Conservation (phyloP, 352 stramenopile species). For the Pythium apleroticum region DNA sequence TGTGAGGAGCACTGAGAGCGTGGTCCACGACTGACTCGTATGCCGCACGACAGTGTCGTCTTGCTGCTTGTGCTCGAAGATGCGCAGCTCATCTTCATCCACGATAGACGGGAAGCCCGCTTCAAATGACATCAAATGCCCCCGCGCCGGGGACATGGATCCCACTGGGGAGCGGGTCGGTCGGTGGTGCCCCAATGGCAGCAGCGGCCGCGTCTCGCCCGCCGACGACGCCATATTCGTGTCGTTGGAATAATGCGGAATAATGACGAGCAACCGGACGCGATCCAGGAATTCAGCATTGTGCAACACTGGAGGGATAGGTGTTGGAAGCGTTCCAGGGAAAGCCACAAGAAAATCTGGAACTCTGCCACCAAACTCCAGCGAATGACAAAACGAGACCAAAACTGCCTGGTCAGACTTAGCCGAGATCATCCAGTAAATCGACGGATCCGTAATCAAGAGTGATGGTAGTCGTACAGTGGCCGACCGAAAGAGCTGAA, state of each 20-base stretch:
- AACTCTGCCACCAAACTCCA: background rate
- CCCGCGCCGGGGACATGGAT: slow-evolving; percentile 13
- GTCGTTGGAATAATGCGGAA: background rate
- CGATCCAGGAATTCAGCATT: background rate
- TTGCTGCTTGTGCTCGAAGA: slow-evolving; percentile 3
- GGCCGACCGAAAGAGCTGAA: background rate
- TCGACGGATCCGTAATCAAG: background rate
- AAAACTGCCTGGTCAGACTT: background rate
- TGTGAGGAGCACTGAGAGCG: slow-evolving; percentile 27
- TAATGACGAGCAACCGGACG: background rate
- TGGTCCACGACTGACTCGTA: slow-evolving; percentile 14
- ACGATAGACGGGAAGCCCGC: slow-evolving; percentile 28
- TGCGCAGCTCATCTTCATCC: slow-evolving; percentile 22
- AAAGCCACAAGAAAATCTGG: background rate
- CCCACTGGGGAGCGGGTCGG: slow-evolving; percentile 1
- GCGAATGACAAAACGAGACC: background rate
- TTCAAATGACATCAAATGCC: slow-evolving; percentile 25
- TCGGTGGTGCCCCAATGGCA: slow-evolving; percentile 5
- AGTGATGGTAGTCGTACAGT: background rate
- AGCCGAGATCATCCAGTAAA: background rate
- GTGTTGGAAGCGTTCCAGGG: background rate
- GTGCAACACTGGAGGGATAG: background rate
- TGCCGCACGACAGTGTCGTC: background rate
- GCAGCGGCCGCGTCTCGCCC: slow-evolving; percentile 21
- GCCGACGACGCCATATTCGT: background rate